Conservation (phyloP, 495 filamentous ascomycete species). For the Amorphotheca resinae region DNA sequence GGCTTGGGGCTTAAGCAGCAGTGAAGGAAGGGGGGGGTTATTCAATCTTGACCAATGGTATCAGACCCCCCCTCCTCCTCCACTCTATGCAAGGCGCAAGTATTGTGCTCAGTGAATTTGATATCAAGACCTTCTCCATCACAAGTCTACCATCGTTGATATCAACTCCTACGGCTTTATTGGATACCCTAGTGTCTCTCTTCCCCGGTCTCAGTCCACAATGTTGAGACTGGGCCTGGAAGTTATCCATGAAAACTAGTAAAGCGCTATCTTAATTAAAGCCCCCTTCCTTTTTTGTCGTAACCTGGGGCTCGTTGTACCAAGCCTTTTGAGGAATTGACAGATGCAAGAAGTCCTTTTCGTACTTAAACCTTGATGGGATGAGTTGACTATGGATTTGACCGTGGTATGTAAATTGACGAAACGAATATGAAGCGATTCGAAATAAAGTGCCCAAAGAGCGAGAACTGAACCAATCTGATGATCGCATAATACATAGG, state of each 20-base stretch:
- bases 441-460: no score
- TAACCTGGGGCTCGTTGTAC: slow-evolving; percentile 3
- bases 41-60: no score
- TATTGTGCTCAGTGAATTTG: slow-evolving; percentile 26
- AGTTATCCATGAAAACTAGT: slow-evolving; percentile 13
- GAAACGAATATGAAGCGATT: no score
- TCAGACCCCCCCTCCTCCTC: not conserved
- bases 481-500: no score
- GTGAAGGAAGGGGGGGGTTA: no score
- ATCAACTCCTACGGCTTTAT: slow-evolving; percentile 31
- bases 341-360: no score
- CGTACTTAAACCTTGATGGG: no score
- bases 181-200: slow-evolving; percentile 25
- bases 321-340: no score
- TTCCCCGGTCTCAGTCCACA: slow-evolving; percentile 34
- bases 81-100: slow-evolving; percentile 21
- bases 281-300: slow-evolving; percentile 4
- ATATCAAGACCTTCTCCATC: slow-evolving; percentile 22
- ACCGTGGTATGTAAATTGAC: no score
- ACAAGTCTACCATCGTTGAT: slow-evolving; percentile 27
- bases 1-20: no score
- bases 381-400: no score
- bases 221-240: slow-evolving; percentile 23
- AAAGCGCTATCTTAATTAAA: slow-evolving; percentile 3
- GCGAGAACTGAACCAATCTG: no score